phyloP scores from a whole-genome alignment of 108 stramenopile species.

The Stephanodiscus triporus region DNA sequence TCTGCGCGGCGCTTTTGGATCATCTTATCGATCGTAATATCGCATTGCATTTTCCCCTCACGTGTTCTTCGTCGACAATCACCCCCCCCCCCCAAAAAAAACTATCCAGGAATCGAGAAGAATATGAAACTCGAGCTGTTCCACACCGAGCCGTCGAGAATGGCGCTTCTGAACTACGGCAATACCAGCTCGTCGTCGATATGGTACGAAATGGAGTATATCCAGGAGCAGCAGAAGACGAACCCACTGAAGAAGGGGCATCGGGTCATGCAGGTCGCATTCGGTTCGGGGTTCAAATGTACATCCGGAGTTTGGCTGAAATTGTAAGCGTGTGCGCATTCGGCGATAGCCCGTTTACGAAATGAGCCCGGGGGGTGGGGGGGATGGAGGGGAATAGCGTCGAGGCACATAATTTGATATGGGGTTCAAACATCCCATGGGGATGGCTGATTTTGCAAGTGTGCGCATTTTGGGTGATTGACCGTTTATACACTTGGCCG shows the following conservation, averaged over 20 bases:
- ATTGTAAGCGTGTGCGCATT: conserved; percentile 47
- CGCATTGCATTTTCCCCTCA: neutral
- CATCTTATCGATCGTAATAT: neutral
- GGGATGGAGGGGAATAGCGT: neutral
- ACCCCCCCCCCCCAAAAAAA: neutral
- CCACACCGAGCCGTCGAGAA: conserved; percentile 94
- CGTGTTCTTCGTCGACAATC: neutral
- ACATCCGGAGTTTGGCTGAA: conserved; percentile 97
- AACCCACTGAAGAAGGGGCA: conserved; percentile 91
- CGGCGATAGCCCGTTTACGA: neutral
- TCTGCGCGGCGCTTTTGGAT: neutral
- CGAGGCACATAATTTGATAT: neutral
- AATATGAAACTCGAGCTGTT: conserved; percentile 91
- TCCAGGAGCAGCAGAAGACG: conserved; percentile 86
- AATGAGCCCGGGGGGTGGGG: neutral
- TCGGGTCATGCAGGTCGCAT: conserved; percentile 95
- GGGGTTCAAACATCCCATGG: neutral
- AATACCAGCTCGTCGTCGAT: conserved; percentile 97
- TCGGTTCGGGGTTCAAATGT: conserved; percentile 99
- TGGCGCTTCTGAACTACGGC: conserved; percentile 92
- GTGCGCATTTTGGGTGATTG: neutral
- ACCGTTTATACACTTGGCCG: neutral
- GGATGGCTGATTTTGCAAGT: neutral
- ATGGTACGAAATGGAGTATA: conserved; percentile 98
- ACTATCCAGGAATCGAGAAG: conserved; percentile 90